Evolutionary conservation across 805 yeast genomes (phyloP).

Genomic region (Myxozyma vanderwaltii): DNA sequence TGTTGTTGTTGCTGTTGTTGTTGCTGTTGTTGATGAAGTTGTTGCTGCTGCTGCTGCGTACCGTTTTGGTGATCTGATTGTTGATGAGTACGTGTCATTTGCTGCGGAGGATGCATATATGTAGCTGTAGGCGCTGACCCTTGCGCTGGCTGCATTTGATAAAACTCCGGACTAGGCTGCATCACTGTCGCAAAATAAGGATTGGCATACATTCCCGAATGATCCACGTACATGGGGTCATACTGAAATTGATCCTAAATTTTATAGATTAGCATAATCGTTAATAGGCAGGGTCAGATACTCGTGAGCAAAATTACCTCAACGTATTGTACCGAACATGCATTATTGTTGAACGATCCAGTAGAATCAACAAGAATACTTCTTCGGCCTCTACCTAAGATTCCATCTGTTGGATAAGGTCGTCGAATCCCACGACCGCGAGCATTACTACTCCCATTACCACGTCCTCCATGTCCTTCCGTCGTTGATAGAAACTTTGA

Average conservation of each 20-base stretch:
- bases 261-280: not conserved
- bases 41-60: not conserved
- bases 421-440: not conserved
- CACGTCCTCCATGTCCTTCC: not conserved
- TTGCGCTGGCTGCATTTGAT: not conserved
- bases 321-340: not conserved
- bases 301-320: not conserved
- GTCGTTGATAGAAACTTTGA: not conserved
- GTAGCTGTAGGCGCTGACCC: not conserved
- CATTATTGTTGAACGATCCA: not conserved
- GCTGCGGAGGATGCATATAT: not conserved
- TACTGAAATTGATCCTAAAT: not conserved
- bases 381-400: not conserved
- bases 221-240: not conserved
- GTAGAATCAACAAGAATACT: slow-evolving; percentile 4
- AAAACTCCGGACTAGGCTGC: not conserved
- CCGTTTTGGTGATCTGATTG: not conserved
- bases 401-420: not conserved
- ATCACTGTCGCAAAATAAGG: slow-evolving; percentile 2
- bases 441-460: not conserved
- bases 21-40: not conserved
- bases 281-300: not conserved
- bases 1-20: not conserved
- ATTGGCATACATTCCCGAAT: not conserved
- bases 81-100: not conserved